These are phyloP conservation scores for Pseudisothecium myosuroides DNA, from an alignment of 225 moss, liverwort and hornwort genomes.

Conservation along the genomic window DNA sequence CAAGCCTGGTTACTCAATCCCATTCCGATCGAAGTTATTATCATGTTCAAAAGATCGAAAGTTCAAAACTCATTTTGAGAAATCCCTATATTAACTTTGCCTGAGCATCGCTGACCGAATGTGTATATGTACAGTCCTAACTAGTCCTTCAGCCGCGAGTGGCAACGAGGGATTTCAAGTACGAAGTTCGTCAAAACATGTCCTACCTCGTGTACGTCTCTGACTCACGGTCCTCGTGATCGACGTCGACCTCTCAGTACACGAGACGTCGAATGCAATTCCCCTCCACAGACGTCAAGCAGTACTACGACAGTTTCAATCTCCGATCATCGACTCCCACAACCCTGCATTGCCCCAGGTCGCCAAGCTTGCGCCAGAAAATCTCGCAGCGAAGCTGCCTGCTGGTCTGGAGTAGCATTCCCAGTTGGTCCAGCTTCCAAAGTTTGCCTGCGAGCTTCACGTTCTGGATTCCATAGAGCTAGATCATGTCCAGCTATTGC, in stretches of 20 bases:
- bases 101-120: neutral
- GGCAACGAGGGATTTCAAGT: neutral
- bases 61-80: neutral
- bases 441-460: neutral
- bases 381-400: constrained; percentile 1
- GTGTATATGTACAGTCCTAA: neutral
- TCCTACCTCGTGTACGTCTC: neutral
- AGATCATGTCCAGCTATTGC: neutral
- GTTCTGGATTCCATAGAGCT: neutral
- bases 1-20: neutral
- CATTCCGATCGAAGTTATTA: neutral
- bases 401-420: neutral
- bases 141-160: neutral
- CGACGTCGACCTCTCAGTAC: neutral
- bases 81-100: neutral
- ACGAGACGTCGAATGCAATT: neutral
- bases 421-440: neutral
- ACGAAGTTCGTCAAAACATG: neutral
- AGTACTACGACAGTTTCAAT: too few species aligned
- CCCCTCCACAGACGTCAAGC: neutral
- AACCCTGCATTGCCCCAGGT: constrained; percentile 3
- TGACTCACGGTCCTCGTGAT: neutral
- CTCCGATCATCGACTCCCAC: neutral
- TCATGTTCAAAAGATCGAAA: neutral
- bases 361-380: constrained; percentile 24